These are phyloP conservation scores for Chaetomiaceae sp. DNA, from an alignment of 2,329 filamentous ascomycete species.

Conservation along the genomic window DNA sequence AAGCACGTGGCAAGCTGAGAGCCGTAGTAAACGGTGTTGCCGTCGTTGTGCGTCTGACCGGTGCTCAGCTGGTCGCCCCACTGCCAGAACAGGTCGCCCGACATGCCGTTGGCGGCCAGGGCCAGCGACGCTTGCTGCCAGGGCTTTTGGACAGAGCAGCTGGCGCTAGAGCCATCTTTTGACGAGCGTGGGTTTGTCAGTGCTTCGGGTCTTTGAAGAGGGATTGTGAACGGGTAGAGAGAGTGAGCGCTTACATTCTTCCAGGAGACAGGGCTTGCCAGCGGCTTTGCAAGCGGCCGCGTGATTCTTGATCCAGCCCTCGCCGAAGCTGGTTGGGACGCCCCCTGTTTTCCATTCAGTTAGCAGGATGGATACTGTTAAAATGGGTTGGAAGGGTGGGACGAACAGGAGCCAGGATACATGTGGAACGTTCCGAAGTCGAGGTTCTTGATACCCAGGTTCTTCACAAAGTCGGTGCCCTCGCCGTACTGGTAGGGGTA, in stretches of 20 bases:
- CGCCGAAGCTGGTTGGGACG: constrained; percentile 34
- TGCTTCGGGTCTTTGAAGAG: no score
- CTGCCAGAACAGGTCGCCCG: constrained; percentile 39
- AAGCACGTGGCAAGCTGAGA: constrained; percentile 41
- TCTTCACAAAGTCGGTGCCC: constrained; percentile 34
- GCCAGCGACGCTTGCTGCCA: constrained; percentile 34
- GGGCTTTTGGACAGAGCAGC: constrained; percentile 28
- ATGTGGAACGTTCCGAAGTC: constrained; percentile 47
- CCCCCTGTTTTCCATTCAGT: constrained; percentile 28
- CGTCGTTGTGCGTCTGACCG: constrained; percentile 41
- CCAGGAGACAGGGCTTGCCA: constrained; percentile 38
- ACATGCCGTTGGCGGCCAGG: constrained; percentile 31
- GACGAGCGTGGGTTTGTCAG: no score
- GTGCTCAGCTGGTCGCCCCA: constrained; percentile 39
- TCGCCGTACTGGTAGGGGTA: constrained; percentile 27
- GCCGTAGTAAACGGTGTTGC: constrained; percentile 43
- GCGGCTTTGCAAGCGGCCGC: constrained; percentile 37
- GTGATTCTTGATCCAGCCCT: constrained; percentile 36
- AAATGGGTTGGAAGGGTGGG: background rate
- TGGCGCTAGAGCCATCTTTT: constrained; percentile 26
- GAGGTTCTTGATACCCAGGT: constrained; percentile 31
- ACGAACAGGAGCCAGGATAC: constrained; percentile 35
- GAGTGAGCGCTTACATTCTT: constrained; percentile 43
- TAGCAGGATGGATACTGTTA: no score
- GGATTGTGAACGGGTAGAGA: no score